phyloP scores from a whole-genome alignment of 805 yeast genomes.

The Candida gorgasii region DNA sequence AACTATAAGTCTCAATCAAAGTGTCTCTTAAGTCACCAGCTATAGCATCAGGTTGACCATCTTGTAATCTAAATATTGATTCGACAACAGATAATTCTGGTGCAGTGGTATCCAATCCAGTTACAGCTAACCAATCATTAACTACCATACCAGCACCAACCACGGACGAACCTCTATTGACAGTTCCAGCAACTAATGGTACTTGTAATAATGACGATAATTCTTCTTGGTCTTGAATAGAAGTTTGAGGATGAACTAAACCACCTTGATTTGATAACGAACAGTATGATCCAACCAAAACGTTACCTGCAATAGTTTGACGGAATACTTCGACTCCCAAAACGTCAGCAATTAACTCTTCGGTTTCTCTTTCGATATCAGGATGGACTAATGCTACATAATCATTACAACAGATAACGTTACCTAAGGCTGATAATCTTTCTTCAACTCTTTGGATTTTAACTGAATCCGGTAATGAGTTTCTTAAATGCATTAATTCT shows the following conservation, averaged over 20 bases:
- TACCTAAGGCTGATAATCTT: constrained; percentile 94
- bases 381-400: constrained; percentile 99
- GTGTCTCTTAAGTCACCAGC: constrained; percentile 87
- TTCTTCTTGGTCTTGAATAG: constrained; percentile 98
- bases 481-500: constrained; percentile 95
- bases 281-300: constrained; percentile 95
- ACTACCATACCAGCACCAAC: constrained; percentile 99
- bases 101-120: constrained; percentile 97
- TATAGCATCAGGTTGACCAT: constrained; percentile 85
- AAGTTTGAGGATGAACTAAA: constrained; percentile 95
- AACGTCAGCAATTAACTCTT: constrained; percentile 96
- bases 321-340: constrained; percentile 98
- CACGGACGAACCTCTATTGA: constrained; percentile 95
- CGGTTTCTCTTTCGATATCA: constrained; percentile 98
- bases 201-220: constrained; percentile 92
- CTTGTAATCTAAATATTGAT: constrained; percentile 91
- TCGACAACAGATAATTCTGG: constrained; percentile 97
- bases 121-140: constrained; percentile 96
- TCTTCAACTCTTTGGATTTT: constrained; percentile 98
- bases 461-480: constrained; percentile 91
- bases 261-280: constrained; percentile 97
- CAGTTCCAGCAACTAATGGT: constrained; percentile 98
- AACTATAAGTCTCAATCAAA: constrained; percentile 87
- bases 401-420: constrained; percentile 97
- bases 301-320: constrained; percentile 98